phyloP scores from a whole-genome alignment of 352 stramenopile genomes.

The Globisporangium recalcitrans region DNA sequence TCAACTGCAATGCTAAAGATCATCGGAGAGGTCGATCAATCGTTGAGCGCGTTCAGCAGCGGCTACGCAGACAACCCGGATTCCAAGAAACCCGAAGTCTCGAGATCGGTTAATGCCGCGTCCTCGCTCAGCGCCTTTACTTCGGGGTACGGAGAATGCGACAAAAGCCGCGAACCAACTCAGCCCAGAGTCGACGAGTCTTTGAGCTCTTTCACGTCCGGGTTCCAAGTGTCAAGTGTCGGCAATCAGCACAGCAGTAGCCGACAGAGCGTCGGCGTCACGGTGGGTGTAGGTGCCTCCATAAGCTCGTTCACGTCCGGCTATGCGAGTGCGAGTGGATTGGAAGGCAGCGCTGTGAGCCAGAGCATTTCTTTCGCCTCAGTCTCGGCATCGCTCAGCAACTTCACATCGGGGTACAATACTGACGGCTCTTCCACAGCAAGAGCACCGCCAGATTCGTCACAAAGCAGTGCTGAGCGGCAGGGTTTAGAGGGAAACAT shows the following conservation, averaged over 20 bases:
- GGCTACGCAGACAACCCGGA: slow-evolving; percentile 14
- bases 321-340: background rate
- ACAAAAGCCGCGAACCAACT: slow-evolving; percentile 3
- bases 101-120: background rate
- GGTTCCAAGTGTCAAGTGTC: slow-evolving; percentile 16
- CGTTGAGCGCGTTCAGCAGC: slow-evolving; percentile 35
- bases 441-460: background rate
- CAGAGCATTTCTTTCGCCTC: slow-evolving; percentile 13
- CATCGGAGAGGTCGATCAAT: slow-evolving; percentile 21
- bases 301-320: slow-evolving; percentile 34
- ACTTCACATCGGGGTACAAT: slow-evolving; percentile 24
- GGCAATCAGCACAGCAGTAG: background rate
- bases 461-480: background rate
- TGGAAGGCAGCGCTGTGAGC: background rate
- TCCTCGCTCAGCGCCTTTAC: slow-evolving; percentile 22
- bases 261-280: slow-evolving; percentile 17
- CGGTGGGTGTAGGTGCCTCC: slow-evolving; percentile 21
- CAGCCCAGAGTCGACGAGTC: slow-evolving; percentile 23
- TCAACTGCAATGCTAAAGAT: background rate
- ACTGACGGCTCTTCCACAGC: background rate
- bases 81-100: background rate
- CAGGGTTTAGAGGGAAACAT: background rate
- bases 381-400: slow-evolving; percentile 23
- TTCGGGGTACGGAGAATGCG: slow-evolving; percentile 15
- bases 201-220: slow-evolving; percentile 34